A percentile compares a stretch with the other conserved stretches of the same genome.
These are phyloP conservation scores for Nakaseomyces sp. DNA, from an alignment of 1,139 yeast species.

Conservation along the genomic window DNA sequence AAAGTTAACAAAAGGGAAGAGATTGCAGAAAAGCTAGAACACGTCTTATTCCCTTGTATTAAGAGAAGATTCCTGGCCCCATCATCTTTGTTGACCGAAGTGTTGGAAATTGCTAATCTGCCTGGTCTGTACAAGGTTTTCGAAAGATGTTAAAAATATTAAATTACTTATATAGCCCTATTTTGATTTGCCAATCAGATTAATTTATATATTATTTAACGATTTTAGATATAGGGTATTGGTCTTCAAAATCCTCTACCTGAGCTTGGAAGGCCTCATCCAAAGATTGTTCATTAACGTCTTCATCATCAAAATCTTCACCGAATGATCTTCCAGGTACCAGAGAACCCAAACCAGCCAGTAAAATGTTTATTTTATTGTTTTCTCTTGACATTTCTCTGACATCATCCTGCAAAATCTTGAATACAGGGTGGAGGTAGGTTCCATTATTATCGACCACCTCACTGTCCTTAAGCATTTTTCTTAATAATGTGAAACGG, in stretches of 20 bases:
- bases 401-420: conserved; percentile 26
- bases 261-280: conserved; percentile 16
- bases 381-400: conserved; percentile 12
- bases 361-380: conserved; percentile 15
- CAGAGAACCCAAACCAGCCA: conserved; percentile 15
- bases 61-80: conserved; percentile 64
- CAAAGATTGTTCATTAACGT: conserved; percentile 11
- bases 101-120: conserved; percentile 79
- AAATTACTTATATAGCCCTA: too few relatives aligned
- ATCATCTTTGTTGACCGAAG: conserved; percentile 40
- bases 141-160: conserved; percentile 79
- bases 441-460: background rate
- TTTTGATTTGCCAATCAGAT: too few relatives aligned
- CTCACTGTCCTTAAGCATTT: background rate
- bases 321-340: conserved; percentile 9
- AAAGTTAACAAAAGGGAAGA: conserved; percentile 19
- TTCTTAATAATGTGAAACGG: conserved; percentile 14
- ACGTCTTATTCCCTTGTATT: conserved; percentile 56
- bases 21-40: conserved; percentile 41
- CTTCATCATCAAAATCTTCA: conserved; percentile 8
- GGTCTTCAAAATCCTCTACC: conserved; percentile 19
- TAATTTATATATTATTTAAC: too few relatives aligned
- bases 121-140: conserved; percentile 88
- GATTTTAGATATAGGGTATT: conserved; percentile 13
- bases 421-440: conserved; percentile 23